phyloP scores from a whole-genome alignment of 768 basidiomycete genomes.

The Mycena maculata region DNA sequence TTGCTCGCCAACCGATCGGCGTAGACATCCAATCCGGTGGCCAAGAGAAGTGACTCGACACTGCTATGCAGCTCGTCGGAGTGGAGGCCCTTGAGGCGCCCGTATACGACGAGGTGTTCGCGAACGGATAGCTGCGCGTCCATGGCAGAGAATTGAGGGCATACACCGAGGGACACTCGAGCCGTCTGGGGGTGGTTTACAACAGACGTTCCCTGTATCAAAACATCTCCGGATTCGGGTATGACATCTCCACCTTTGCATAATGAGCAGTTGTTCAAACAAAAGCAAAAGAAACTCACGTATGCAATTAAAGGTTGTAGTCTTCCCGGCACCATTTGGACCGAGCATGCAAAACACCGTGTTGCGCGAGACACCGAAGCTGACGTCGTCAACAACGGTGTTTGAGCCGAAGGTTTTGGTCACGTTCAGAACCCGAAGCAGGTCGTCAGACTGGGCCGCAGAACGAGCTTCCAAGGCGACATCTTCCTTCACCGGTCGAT shows the following conservation, averaged over 20 bases:
- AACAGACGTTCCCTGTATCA: conserved; percentile 75
- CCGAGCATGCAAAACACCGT: conserved; percentile 80
- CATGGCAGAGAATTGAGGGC: conserved; percentile 88
- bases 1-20: conserved; percentile 79
- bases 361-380: conserved; percentile 70
- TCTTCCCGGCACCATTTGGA: conserved; percentile 88
- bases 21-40: conserved; percentile 68
- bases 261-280: not conserved
- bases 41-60: conserved; percentile 67
- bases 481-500: conserved; percentile 53
- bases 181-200: conserved; percentile 72
- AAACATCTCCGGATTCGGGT: conserved; percentile 76
- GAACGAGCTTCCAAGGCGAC: conserved; percentile 65
- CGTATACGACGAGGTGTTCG: conserved; percentile 80
- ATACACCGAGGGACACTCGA: conserved; percentile 79
- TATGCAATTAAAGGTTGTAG: conserved; percentile 84
- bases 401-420: conserved; percentile 69
- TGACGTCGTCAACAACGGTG: conserved; percentile 79
- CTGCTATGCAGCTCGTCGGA: conserved; percentile 62
- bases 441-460: conserved; percentile 61
- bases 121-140: conserved; percentile 82
- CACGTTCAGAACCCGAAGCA: conserved; percentile 71
- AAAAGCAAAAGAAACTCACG: conserved; percentile 55
- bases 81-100: conserved; percentile 75
- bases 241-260: conserved; percentile 71